Base-by-base conservation (phyloP, 805 yeast species). In the Blastobotrys mokoenaii region DNA sequence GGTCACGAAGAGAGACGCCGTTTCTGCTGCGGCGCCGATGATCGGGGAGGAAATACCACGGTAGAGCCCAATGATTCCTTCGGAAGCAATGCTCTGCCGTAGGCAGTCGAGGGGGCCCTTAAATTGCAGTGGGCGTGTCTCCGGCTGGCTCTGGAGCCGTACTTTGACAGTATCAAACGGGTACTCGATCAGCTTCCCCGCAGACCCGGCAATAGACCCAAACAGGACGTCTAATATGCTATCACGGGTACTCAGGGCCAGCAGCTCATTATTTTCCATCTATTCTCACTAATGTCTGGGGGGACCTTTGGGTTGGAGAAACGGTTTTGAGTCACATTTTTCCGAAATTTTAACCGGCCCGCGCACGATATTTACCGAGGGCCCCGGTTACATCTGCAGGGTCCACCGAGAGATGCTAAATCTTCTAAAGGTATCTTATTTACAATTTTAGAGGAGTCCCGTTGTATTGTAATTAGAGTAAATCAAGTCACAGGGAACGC, bases 151-250 rank as follows among this genome's bases (percentile, higher is more conserved):
- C 58, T 83, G 90, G 27, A 90, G 69, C 47, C 96, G 71, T 2
- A 89, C 97, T 63, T 89, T 89, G 38, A 88, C 74, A 0, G 97
- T 90, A 57, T 89, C 97, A 53, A 89, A 87, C 0, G 97, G 97
- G 56, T 80, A 89, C 62, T 89, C 97, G 11, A 89, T 75, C 27
- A 83, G 55, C 60, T 89, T 90, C 1, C 95, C 96, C 3, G 79
- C 63, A 45, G 86, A 82, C 12, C 97, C 97, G 0, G 96, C 76
- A 1, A 74, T 54, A 2, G 68, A 64, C 15, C 68, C 68, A 30
- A 60, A 62, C 12, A 53, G 32, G 3, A 64, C 49, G 36, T 63
- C 66, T 12, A 37, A 47, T 40, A 41, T n/a, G 40, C 33, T 42
- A 34, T 17, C 15, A 9, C n/a, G 16, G 40, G 25, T n/a, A n/a